phyloP scores from a whole-genome alignment of 371 early-diverging fungal species.

The Haplosporangium sp. region DNA sequence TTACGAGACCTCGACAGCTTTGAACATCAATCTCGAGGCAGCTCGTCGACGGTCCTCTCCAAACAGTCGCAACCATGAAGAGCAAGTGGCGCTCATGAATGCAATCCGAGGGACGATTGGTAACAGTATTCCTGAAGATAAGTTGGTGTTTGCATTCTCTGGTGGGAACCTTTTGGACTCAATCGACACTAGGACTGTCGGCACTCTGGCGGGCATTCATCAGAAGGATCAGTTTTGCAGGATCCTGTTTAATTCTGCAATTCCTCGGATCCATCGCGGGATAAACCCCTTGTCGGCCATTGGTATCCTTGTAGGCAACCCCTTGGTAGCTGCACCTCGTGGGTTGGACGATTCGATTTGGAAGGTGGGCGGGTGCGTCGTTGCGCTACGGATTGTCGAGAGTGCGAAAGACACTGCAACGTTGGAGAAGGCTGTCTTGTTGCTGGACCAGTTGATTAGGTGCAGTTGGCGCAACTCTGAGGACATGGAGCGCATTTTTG shows the following conservation, averaged over 20 bases:
- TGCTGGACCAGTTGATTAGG: slow-evolving; percentile 71
- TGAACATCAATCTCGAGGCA: slow-evolving; percentile 63
- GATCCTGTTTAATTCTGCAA: slow-evolving; percentile 68
- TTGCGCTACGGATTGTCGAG: slow-evolving; percentile 72
- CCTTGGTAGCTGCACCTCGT: slow-evolving; percentile 66
- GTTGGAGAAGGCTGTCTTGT: slow-evolving; percentile 68
- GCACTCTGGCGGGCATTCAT: slow-evolving; percentile 57
- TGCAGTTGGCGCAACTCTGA: slow-evolving; percentile 79
- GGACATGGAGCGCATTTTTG: slow-evolving; percentile 79
- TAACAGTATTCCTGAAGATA: slow-evolving; percentile 66
- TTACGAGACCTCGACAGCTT: slow-evolving; percentile 70
- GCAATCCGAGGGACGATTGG: slow-evolving; percentile 66
- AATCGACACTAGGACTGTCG: slow-evolving; percentile 59
- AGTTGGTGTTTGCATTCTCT: slow-evolving; percentile 73
- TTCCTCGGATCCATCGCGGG: slow-evolving; percentile 68
- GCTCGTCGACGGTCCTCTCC: slow-evolving; percentile 56
- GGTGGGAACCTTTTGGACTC: slow-evolving; percentile 66
- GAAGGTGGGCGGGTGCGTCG: slow-evolving; percentile 79
- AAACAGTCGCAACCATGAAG: slow-evolving; percentile 53
- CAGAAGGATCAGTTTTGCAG: slow-evolving; percentile 53
- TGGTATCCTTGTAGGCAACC: slow-evolving; percentile 66
- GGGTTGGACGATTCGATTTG: slow-evolving; percentile 77
- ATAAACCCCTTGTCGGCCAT: slow-evolving; percentile 58
- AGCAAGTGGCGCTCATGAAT: slow-evolving; percentile 62
- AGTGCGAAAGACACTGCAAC: slow-evolving; percentile 67